phyloP scores from a whole-genome alignment of 805 yeast genomes.

The Saccharomycopsis amapae region DNA sequence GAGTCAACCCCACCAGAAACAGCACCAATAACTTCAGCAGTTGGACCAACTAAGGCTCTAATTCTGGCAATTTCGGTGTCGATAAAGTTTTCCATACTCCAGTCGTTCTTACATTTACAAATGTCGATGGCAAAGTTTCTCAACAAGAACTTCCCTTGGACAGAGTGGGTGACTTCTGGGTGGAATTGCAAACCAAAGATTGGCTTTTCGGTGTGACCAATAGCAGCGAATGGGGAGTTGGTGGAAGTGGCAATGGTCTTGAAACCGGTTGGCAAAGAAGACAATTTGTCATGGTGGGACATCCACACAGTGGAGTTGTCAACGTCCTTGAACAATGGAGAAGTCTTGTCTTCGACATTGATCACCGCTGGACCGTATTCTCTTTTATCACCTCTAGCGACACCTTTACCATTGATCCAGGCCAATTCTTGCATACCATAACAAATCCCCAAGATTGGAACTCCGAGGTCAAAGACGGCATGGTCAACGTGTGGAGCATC shows the following conservation, averaged over 20 bases:
- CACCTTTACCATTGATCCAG: slow-evolving; percentile 89
- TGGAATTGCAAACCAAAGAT: slow-evolving; percentile 98
- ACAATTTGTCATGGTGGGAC: slow-evolving; percentile 97
- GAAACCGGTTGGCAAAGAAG: slow-evolving; percentile 83
- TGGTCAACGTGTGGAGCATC: slow-evolving; percentile 98
- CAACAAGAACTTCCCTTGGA: slow-evolving; percentile 79
- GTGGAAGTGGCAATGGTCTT: slow-evolving; percentile 83
- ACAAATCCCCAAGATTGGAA: slow-evolving; percentile 95
- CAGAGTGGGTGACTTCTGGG: slow-evolving; percentile 97
- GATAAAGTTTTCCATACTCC: slow-evolving; percentile 98
- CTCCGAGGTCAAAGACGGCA: slow-evolving; percentile 81
- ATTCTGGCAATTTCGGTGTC: slow-evolving; percentile 95
- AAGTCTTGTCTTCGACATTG: slow-evolving; percentile 56
- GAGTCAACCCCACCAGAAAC: slow-evolving; percentile 99
- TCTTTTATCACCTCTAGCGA: slow-evolving; percentile 92
- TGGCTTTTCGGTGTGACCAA: slow-evolving; percentile 61
- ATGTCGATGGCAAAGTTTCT: slow-evolving; percentile 89
- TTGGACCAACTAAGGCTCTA: slow-evolving; percentile 86
- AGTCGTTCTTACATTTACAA: slow-evolving; percentile 80
- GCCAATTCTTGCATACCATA: slow-evolving; percentile 99
- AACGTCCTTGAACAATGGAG: slow-evolving; percentile 78
- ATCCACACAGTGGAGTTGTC: slow-evolving; percentile 97
- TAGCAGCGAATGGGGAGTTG: slow-evolving; percentile 95
- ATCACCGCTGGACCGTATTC: slow-evolving; percentile 96
- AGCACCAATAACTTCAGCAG: slow-evolving; percentile 98